These are phyloP conservation scores for Leishmania guyanensis DNA, from an alignment of 208 protist species.

Conservation along the genomic window DNA sequence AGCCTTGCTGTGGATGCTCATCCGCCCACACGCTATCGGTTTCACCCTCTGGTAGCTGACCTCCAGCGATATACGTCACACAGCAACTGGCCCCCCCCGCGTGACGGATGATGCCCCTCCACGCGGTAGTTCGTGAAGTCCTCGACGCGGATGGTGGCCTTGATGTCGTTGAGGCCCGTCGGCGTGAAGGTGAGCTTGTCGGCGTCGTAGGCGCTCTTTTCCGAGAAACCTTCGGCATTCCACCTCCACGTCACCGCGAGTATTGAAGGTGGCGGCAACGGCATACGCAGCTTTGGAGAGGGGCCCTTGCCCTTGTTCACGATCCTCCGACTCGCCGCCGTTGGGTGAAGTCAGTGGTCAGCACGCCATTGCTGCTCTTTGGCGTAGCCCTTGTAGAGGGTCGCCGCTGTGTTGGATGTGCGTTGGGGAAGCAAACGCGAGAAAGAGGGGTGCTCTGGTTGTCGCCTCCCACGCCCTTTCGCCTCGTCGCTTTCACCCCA, in stretches of 20 bases:
- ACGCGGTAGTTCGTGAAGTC: conserved; percentile 48
- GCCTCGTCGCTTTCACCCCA: no score
- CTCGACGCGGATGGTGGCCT: conserved; percentile 42
- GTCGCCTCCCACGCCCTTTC: no score
- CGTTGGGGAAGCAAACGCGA: neutral
- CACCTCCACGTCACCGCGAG: conserved; percentile 38
- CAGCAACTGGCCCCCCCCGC: conserved; percentile 25
- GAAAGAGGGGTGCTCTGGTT: neutral
- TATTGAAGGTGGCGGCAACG: conserved; percentile 47
- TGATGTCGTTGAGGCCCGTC: conserved; percentile 26
- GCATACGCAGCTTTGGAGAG: conserved; percentile 38
- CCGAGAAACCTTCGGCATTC: conserved; percentile 56
- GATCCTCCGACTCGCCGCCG: conserved; percentile 55
- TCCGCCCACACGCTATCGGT: conserved; percentile 20
- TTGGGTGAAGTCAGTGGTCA: conserved; percentile 63
- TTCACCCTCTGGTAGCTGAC: conserved; percentile 37
- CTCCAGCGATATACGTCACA: conserved; percentile 48
- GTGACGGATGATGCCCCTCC: conserved; percentile 41
- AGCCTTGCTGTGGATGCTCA: conserved; percentile 67
- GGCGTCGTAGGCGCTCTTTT: conserved; percentile 27
- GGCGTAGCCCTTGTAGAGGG: conserved; percentile 73
- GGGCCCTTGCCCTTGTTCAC: conserved; percentile 73
- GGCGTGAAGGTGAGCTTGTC: conserved; percentile 57
- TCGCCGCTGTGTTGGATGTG: conserved; percentile 1
- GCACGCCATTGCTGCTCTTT: conserved; percentile 78